Base-by-base conservation (phyloP, 169 alveolate genomes). In the Toxoplasma gondii region DNA sequence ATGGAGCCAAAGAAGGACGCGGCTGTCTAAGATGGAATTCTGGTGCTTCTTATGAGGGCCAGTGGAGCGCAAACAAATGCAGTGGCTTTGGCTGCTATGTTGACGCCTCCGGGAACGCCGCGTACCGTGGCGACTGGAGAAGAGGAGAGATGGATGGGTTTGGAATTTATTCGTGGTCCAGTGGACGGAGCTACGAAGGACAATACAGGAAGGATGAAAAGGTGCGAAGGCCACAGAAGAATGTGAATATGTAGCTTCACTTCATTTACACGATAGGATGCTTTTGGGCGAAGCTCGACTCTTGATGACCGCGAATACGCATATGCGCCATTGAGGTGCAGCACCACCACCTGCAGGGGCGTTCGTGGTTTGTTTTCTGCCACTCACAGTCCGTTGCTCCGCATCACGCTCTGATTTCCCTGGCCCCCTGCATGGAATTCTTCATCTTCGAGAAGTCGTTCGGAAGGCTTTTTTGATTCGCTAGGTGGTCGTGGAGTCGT, bases 131-230 rank as follows among this genome's bases (percentile, higher is more conserved):
- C 34, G 92, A 90, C 39, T 95, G 96, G 96, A 49, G 83, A 38
- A 93, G 93, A 31, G 64, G 86, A 70, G 91, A 27, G 80, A 96
- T 95, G 94, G 94, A 96, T 88, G 97, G 96, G 69, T 91, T 91
- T 80, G 98, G 97, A 45, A 94, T 95, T 34, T 95, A 93, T 94
- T 54, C 83, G 91, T 96, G 96, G 95, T 81, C 93, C 44, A 95
- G 92, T 67, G 96, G 96, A 19, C 93, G 96, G 95, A 53, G 31
- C 43, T 96, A 96, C 94, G 91, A 58, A 19, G 98, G 98, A 17
- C 94, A 95, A 87, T 97, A 96, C 93, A 43, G 91, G 12, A 91
- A 90, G 91, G 98, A 96, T 95, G 94, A 94, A 38, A 96, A 96
- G 88, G 97, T 78, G 58, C 58, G 58, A 49, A 78, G 29, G 78